phyloP scores from a whole-genome alignment of 75 land plant genomes.

The Cunninghamia lanceolata region DNA sequence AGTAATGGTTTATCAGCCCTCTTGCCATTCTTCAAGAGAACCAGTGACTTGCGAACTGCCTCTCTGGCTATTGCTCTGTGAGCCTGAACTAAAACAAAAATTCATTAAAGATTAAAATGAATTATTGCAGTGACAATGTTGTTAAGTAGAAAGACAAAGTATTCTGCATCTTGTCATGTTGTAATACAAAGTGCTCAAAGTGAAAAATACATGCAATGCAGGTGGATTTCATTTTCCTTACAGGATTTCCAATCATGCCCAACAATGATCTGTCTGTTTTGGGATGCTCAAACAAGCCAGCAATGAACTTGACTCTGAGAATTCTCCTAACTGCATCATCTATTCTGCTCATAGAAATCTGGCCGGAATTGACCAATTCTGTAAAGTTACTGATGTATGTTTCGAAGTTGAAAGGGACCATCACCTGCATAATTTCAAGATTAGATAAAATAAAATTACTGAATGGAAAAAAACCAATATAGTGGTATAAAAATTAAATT shows the following conservation, averaged over 20 bases:
- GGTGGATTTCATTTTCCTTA: slow-evolving; percentile 1
- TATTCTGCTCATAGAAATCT: slow-evolving; percentile 54
- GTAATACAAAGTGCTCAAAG: neutral
- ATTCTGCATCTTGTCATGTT: neutral
- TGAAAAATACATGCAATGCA: slow-evolving; percentile 3
- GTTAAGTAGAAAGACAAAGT: neutral
- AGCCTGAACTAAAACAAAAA: slow-evolving; percentile 20
- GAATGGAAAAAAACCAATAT: neutral
- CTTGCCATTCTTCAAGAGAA: slow-evolving; percentile 83
- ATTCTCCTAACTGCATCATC: slow-evolving; percentile 86
- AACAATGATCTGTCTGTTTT: slow-evolving; percentile 44
- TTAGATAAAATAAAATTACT: neutral
- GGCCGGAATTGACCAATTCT: slow-evolving; percentile 56
- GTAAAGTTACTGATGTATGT: slow-evolving; percentile 54
- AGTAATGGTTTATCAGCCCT: slow-evolving; percentile 42
- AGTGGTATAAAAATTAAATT: neutral
- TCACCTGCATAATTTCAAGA: slow-evolving; percentile 31
- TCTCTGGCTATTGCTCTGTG: slow-evolving; percentile 68
- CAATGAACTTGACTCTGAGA: slow-evolving; percentile 70
- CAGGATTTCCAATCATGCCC: slow-evolving; percentile 37
- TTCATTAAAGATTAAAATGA: neutral
- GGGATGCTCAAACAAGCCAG: slow-evolving; percentile 84
- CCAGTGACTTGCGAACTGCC: slow-evolving; percentile 78
- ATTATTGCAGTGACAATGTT: no score
- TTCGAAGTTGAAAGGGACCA: slow-evolving; percentile 75